Evolutionary conservation across 2,329 filamentous ascomycete genomes (phyloP).

Genomic region (Fusarium azukiicola): DNA sequence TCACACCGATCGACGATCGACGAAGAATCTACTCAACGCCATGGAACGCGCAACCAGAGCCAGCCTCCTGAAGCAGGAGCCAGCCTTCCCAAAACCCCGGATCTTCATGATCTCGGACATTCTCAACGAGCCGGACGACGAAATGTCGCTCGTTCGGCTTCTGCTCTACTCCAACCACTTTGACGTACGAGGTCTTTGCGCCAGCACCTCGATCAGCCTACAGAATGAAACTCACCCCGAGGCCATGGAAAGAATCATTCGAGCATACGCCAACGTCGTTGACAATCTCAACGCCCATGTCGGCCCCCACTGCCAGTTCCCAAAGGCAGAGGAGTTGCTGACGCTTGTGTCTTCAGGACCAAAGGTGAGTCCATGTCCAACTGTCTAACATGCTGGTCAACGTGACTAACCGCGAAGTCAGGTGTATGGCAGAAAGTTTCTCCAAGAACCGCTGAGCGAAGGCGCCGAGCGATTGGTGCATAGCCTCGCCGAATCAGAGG

Average conservation of each 20-base stretch:
- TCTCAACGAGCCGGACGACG: background rate
- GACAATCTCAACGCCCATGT: background rate
- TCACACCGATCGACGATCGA: no score
- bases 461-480: background rate
- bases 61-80: background rate
- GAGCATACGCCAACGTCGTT: background rate
- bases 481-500: background rate
- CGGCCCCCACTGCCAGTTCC: background rate
- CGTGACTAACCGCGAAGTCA: no score
- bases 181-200: background rate
- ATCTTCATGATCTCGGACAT: background rate
- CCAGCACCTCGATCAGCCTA: background rate
- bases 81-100: background rate
- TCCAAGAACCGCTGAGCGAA: background rate
- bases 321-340: background rate
- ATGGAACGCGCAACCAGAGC: background rate
- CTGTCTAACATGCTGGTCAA: no score
- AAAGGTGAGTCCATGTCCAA: background rate
- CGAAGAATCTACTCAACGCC: background rate
- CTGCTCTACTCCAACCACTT: background rate
- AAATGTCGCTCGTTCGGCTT: background rate
- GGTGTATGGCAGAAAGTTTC: background rate
- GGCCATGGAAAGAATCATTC: background rate
- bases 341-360: background rate
- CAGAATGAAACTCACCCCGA: background rate